Conservation (phyloP, 2,329 filamentous ascomycete species). For the Hypoxylon sp. region DNA sequence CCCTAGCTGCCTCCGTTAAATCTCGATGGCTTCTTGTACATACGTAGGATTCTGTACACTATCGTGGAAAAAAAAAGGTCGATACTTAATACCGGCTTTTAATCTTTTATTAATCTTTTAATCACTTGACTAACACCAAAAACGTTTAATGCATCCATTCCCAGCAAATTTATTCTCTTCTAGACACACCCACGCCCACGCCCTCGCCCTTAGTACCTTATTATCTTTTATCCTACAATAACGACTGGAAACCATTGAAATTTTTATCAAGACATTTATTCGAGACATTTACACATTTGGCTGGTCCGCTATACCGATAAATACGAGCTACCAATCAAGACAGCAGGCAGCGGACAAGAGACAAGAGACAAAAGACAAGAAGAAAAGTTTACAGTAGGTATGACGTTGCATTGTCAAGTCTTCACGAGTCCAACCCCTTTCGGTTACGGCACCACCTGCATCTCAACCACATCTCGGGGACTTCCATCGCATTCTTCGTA, state of each 20-base stretch:
- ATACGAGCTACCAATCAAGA: slow-evolving; percentile 1
- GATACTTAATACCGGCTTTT: not conserved
- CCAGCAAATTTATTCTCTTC: not conserved
- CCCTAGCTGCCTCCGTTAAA: slow-evolving; percentile 19
- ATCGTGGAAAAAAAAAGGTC: not conserved
- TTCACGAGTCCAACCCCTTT: slow-evolving; percentile 37
- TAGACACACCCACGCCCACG: too few relatives aligned
- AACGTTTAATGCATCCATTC: slow-evolving; percentile 1
- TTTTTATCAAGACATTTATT: not conserved
- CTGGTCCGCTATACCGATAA: not conserved
- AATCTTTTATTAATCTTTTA: not conserved
- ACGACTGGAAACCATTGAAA: not conserved
- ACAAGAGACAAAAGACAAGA: not conserved
- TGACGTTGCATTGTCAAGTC: slow-evolving; percentile 47
- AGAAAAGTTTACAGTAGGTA: slow-evolving; percentile 44
- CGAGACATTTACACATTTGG: not conserved
- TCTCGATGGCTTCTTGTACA: slow-evolving; percentile 26
- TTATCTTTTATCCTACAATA: not conserved
- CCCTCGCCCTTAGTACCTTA: not conserved
- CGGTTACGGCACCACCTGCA: slow-evolving; percentile 29
- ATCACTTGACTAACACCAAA: slow-evolving; percentile 4
- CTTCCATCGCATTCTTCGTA: slow-evolving; percentile 36
- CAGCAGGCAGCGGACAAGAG: not conserved
- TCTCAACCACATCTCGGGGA: slow-evolving; percentile 30
- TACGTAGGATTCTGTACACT: not conserved